These are phyloP conservation scores for Casuarina equisetifolia DNA, from an alignment of 306 rosid genomes.

Conservation along the genomic window DNA sequence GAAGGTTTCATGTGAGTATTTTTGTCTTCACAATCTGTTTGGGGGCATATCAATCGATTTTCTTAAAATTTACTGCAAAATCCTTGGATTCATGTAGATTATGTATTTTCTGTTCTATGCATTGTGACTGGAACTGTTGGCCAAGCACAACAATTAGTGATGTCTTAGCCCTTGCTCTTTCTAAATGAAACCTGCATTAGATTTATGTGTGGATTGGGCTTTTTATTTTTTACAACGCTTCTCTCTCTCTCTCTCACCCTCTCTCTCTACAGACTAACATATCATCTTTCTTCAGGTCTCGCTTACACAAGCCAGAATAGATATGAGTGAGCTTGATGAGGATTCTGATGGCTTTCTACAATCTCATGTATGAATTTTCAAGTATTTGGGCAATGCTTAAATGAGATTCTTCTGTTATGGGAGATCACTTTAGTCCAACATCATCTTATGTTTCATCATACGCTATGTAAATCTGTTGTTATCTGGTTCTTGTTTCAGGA, in stretches of 20 bases:
- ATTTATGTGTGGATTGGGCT: not conserved
- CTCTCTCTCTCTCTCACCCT: conserved; percentile 4
- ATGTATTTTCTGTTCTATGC: not conserved
- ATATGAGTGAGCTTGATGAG: conserved; percentile 98
- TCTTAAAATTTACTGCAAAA: not conserved
- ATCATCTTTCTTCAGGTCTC: conserved; percentile 71
- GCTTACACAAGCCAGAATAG: conserved; percentile 97
- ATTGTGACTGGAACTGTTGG: not conserved
- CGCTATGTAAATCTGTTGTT: conserved; percentile 8
- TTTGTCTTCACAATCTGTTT: not conserved
- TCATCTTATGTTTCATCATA: conserved; percentile 2
- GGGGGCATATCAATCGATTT: not conserved
- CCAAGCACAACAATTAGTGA: not conserved
- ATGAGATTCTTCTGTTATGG: conserved; percentile 10
- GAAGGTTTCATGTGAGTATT: not conserved
- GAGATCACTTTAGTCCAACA: not conserved
- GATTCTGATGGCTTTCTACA: conserved; percentile 99
- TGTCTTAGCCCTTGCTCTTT: not conserved
- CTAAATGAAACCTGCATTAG: conserved; percentile 1
- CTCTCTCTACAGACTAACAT: conserved; percentile 16
- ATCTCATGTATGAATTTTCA: conserved; percentile 60
- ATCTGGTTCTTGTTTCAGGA: conserved; percentile 49
- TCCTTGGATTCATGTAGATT: not conserved
- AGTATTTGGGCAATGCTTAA: conserved; percentile 27
- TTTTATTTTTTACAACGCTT: not conserved